Conservation (phyloP, 805 yeast genomes). For the Candida pini region DNA sequence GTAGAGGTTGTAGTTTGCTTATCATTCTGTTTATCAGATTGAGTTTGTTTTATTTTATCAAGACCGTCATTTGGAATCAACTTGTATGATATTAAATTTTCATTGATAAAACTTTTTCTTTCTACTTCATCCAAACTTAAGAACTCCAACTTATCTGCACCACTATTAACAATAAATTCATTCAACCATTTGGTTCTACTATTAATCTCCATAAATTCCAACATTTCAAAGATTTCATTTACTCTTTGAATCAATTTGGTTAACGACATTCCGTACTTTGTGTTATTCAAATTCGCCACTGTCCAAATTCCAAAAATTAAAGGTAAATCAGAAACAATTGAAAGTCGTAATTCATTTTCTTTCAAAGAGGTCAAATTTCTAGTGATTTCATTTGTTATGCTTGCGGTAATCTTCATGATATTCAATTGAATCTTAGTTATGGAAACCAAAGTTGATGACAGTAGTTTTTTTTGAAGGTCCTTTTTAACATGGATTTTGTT, state of each 20-base stretch:
- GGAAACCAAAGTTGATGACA: constrained; percentile 28
- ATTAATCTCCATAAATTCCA: constrained; percentile 51
- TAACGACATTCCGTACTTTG: constrained; percentile 44
- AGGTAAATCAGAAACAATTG: constrained; percentile 58
- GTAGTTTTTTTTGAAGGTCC: constrained; percentile 29
- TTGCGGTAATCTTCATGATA: constrained; percentile 28
- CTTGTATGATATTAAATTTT: constrained; percentile 14
- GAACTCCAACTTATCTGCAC: constrained; percentile 24
- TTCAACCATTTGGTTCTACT: constrained; percentile 58
- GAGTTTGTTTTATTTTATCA: not conserved
- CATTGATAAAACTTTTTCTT: constrained; percentile 19
- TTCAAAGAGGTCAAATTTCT: constrained; percentile 27
- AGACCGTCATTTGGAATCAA: constrained; percentile 8
- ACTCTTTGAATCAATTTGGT: constrained; percentile 35
- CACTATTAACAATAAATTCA: constrained; percentile 43
- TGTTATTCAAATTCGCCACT: constrained; percentile 55
- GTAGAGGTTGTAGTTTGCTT: constrained; percentile 8
- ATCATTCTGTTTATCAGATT: constrained; percentile 1
- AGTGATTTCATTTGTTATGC: constrained; percentile 27
- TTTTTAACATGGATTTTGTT: constrained; percentile 29
- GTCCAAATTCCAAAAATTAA: constrained; percentile 64
- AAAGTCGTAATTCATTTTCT: constrained; percentile 26
- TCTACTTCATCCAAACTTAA: constrained; percentile 20
- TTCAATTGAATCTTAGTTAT: constrained; percentile 35
- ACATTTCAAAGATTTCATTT: constrained; percentile 51